Evolutionary conservation across 2,329 filamentous ascomycete genomes (phyloP), one percentile per base, ranked within the genome.

Genomic region (Talaromyces amestolkiae): DNA sequence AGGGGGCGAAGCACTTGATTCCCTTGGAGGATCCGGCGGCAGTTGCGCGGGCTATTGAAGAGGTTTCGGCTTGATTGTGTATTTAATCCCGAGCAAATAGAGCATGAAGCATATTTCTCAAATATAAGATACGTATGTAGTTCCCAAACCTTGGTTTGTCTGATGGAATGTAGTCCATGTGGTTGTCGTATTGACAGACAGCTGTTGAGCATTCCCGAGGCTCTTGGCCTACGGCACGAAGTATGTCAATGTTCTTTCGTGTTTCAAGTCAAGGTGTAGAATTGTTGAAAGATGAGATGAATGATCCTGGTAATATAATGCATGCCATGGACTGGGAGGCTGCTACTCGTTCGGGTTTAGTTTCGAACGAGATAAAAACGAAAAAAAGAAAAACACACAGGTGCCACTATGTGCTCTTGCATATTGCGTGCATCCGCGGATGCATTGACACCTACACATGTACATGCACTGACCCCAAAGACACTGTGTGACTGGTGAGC

Each of bases 1-100:
- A 58, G 17, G 68, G 62, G 6, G 65, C 64, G 33, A 72, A 66
- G 61, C 72, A 73, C 66, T 63, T 74, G 45, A 61, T 74, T 61
- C 72, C 72, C 0, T 65, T 74, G 27, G 72, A 74, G 33, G 47
- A 45, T 31, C 69, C 72, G 1, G 61, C 66, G n/a, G 45, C 59
- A 0, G 43, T 73, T 1, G 45, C n/a, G 33, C 53, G 45, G 4
- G 60, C 53, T 45, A 51, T 66, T 45, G 61, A 63, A 9, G 61
- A 56, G 49, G 39, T 59, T 17, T n/a, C 24, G 22, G 9, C 17
- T 27, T 19, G 8, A 45, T 22, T n/a, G 13, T 10, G 13, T 37
- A 13, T 3, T 9, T 45, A 45, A n/a, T 45, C n/a, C 41, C 7
- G 19, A 24, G 45, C 24, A 49, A 15, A 27, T 53, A 53, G 49